phyloP scores from a whole-genome alignment of 495 filamentous ascomycete genomes.

The Talaromyces nanjingensis region DNA sequence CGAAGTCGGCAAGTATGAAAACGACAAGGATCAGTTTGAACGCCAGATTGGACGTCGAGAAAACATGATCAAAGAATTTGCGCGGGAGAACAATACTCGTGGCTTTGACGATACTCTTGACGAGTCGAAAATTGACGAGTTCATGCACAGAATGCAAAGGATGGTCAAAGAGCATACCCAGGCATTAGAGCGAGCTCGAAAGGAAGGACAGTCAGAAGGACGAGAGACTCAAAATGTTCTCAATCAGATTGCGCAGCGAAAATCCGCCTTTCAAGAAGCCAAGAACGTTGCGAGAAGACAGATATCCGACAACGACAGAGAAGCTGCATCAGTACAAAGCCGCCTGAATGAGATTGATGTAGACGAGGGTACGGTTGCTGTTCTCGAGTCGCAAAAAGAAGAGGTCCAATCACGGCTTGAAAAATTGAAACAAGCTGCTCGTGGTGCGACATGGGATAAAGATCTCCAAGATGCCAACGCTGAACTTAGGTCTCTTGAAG shows the following conservation, averaged over 20 bases:
- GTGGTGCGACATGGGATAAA: slow-evolving; percentile 57
- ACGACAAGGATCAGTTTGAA: slow-evolving; percentile 81
- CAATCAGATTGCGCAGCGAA: slow-evolving; percentile 61
- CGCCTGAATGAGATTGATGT: slow-evolving; percentile 63
- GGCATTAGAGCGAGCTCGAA: slow-evolving; percentile 63
- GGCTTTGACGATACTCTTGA: slow-evolving; percentile 76
- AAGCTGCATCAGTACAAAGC: slow-evolving; percentile 51
- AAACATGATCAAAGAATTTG: slow-evolving; percentile 68
- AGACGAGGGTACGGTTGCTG: slow-evolving; percentile 75
- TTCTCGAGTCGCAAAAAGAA: slow-evolving; percentile 63
- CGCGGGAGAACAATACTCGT: slow-evolving; percentile 71
- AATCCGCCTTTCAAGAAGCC: slow-evolving; percentile 58
- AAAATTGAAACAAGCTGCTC: slow-evolving; percentile 53
- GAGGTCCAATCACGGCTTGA: slow-evolving; percentile 59
- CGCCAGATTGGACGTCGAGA: slow-evolving; percentile 63
- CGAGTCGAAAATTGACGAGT: slow-evolving; percentile 63
- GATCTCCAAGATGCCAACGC: slow-evolving; percentile 55
- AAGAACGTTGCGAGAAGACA: slow-evolving; percentile 63
- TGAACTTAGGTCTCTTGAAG: slow-evolving; percentile 60
- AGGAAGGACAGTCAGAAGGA: slow-evolving; percentile 62
- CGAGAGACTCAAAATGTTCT: slow-evolving; percentile 59
- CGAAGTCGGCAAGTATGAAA: slow-evolving; percentile 77
- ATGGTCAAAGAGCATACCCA: slow-evolving; percentile 69
- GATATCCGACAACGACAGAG: slow-evolving; percentile 62
- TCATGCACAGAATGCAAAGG: slow-evolving; percentile 71